Evolutionary conservation across 2,329 filamentous ascomycete genomes (phyloP).

Genomic region (Sarocladium oryzae): DNA sequence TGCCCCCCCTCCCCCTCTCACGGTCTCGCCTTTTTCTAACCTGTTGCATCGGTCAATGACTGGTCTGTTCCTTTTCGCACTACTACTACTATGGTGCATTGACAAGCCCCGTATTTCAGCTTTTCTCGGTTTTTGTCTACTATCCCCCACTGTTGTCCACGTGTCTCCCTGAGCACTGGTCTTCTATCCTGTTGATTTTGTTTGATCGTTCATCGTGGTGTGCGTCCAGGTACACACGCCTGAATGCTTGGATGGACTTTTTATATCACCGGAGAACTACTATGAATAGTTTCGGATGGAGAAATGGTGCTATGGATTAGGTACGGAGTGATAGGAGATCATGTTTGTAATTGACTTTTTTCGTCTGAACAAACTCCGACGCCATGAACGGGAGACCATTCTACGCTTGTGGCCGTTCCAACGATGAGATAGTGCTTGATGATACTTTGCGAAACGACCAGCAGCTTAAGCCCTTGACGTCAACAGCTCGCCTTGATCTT

Average conservation of each 20-base stretch:
- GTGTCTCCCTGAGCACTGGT: neutral
- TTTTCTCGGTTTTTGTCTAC: neutral
- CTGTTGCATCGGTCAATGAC: neutral
- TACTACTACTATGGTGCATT: neutral
- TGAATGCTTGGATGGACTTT: neutral
- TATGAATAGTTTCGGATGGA: conserved; percentile 1
- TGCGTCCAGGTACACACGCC: neutral
- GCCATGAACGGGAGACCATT: neutral
- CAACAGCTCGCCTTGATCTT: no score
- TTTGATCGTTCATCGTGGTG: neutral
- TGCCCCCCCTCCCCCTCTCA: neutral
- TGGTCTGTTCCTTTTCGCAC: neutral
- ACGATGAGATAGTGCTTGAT: no score
- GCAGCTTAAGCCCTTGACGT: no score
- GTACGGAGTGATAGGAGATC: conserved; percentile 1
- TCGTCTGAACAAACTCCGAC: neutral
- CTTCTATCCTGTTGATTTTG: neutral
- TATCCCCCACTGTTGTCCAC: neutral
- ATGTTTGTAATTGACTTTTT: conserved; percentile 7
- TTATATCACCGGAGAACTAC: neutral
- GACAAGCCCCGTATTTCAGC: neutral
- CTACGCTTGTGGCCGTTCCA: neutral
- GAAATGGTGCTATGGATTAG: conserved; percentile 5
- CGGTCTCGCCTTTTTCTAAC: neutral
- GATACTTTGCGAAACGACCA: no score